These are phyloP conservation scores for Candida loeiensis DNA, from an alignment of 805 yeast genomes.

Conservation along the genomic window DNA sequence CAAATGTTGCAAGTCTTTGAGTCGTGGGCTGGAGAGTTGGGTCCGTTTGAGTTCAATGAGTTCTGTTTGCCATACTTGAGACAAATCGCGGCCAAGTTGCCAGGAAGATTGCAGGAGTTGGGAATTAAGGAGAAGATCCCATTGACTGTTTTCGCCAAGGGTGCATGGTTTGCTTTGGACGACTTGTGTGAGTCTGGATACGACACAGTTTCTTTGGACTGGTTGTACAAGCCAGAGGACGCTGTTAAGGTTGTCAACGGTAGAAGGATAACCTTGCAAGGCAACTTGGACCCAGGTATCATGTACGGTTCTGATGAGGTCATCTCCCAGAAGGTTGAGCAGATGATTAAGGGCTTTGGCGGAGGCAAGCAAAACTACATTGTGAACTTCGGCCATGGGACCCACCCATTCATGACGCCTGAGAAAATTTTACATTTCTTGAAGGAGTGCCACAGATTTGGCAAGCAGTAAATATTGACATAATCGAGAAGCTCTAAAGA, in stretches of 20 bases:
- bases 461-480: conserved; percentile 24
- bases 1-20: conserved; percentile 97
- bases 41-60: conserved; percentile 82
- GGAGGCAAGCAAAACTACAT: conserved; percentile 91
- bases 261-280: conserved; percentile 80
- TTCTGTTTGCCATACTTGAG: conserved; percentile 85
- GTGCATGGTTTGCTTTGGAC: conserved; percentile 95
- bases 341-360: conserved; percentile 89
- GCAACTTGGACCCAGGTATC: conserved; percentile 92
- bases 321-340: conserved; percentile 75
- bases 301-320: conserved; percentile 86
- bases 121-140: conserved; percentile 76
- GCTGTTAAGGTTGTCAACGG: conserved; percentile 74
- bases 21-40: conserved; percentile 96
- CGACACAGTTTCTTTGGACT: conserved; percentile 87
- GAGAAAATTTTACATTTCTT: conserved; percentile 82
- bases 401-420: conserved; percentile 97
- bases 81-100: conserved; percentile 69
- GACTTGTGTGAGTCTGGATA: conserved; percentile 78
- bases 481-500: neutral
- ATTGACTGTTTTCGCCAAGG: conserved; percentile 87
- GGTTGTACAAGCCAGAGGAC: conserved; percentile 81
- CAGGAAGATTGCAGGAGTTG: conserved; percentile 63
- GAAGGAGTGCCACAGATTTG: conserved; percentile 81
- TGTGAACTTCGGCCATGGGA: conserved; percentile 96